These are phyloP conservation scores for Salmacisia buchloeana DNA, from an alignment of 1,284 basidiomycete genomes.

Conservation along the genomic window DNA sequence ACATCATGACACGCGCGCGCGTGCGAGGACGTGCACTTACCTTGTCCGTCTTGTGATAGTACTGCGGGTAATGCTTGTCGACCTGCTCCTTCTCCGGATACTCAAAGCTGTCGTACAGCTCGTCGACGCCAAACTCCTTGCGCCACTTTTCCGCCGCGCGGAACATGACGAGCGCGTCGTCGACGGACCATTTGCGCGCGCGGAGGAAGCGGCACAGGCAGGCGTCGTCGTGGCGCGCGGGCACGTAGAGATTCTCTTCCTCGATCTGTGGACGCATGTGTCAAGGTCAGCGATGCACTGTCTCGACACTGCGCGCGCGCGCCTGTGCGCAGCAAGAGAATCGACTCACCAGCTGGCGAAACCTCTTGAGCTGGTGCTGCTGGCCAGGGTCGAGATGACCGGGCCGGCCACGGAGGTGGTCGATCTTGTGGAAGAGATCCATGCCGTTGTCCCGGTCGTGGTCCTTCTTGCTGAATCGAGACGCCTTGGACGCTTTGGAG, in stretches of 20 bases:
- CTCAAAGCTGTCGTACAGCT: slow-evolving; percentile 76
- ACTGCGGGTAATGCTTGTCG: slow-evolving; percentile 90
- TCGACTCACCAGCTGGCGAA: slow-evolving; percentile 20
- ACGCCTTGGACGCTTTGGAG: slow-evolving; percentile 9
- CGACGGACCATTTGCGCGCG: slow-evolving; percentile 84
- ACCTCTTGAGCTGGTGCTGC: slow-evolving; percentile 38
- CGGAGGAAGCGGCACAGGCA: slow-evolving; percentile 64
- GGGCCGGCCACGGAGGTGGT: slow-evolving; percentile 28
- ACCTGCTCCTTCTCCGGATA: slow-evolving; percentile 80
- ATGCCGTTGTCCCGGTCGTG: slow-evolving; percentile 25
- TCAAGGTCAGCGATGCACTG: not conserved
- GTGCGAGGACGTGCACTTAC: slow-evolving; percentile 53
- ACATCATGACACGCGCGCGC: not conserved
- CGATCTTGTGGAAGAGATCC: slow-evolving; percentile 13
- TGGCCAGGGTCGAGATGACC: slow-evolving; percentile 42
- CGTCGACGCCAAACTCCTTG: slow-evolving; percentile 78
- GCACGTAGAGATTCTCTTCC: slow-evolving; percentile 40
- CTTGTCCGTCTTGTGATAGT: slow-evolving; percentile 90
- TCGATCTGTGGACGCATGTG: slow-evolving; percentile 23
- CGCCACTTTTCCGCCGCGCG: slow-evolving; percentile 81
- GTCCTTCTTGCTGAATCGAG: slow-evolving; percentile 31
- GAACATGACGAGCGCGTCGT: slow-evolving; percentile 78
- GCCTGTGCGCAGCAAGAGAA: not conserved
- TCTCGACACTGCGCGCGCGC: not conserved
- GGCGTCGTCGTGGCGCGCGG: slow-evolving; percentile 46